Evolutionary conservation across 106 monocot species (phyloP).

Genomic region (Posidonia australis): DNA sequence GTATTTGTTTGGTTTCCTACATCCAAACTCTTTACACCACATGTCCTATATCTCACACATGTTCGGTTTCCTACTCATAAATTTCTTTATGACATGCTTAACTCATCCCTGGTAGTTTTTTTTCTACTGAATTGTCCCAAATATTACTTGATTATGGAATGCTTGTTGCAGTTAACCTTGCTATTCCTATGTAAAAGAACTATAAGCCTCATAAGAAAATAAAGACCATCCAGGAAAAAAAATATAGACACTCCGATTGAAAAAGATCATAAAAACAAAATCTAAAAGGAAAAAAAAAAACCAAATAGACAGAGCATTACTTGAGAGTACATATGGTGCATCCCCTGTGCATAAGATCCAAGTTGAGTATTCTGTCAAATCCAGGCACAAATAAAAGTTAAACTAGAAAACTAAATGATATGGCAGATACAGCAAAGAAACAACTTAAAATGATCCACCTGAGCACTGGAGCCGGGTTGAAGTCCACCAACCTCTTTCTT

Average conservation of each 20-base stretch:
- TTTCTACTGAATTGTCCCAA: not conserved
- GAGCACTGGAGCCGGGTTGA: constrained; percentile 25
- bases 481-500: constrained; percentile 38
- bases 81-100: not conserved
- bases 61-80: too few relatives aligned
- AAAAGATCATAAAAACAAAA: too few relatives aligned
- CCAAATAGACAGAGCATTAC: constrained; percentile 2
- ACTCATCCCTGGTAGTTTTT: too few relatives aligned
- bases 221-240: not conserved
- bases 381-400: constrained; percentile 1
- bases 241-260: not conserved
- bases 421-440: not conserved
- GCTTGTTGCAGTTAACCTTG: not conserved
- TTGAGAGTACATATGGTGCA: constrained; percentile 38
- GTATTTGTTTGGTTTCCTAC: too few relatives aligned
- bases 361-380: constrained; percentile 22
- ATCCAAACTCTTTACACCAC: too few relatives aligned
- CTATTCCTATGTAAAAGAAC: not conserved
- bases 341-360: constrained; percentile 27
- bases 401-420: not conserved
- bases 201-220: too few relatives aligned
- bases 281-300: too few relatives aligned
- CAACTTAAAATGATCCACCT: constrained; percentile 18
- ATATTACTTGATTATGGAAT: not conserved
- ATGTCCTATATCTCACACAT: too few relatives aligned